Percentiles rank a stretch among this genome's conserved stretches.
These are phyloP conservation scores for Pseudocercospora fijiensis DNA, from an alignment of 2,329 filamentous ascomycete genomes.

Conservation along the genomic window DNA sequence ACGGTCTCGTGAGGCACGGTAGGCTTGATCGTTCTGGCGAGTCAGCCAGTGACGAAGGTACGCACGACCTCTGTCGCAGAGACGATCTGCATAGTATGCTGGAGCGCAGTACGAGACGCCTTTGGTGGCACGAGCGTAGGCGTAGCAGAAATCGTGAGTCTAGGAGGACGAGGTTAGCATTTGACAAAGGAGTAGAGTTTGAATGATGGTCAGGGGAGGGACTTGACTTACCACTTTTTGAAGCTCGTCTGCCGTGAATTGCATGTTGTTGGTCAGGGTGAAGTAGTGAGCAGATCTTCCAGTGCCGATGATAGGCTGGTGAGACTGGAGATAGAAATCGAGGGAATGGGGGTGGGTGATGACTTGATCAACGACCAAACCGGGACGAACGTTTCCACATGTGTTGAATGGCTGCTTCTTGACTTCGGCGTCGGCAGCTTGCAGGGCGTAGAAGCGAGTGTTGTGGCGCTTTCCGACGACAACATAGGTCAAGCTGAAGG, in stretches of 20 bases:
- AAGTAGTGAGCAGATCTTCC: constrained; percentile 39
- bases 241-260: background rate
- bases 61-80: constrained; percentile 40
- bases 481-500: constrained; percentile 19
- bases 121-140: constrained; percentile 36
- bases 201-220: too few relatives aligned
- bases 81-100: constrained; percentile 43
- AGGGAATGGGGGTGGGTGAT: constrained; percentile 32
- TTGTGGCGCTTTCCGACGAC: constrained; percentile 45
- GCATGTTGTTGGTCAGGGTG: constrained; percentile 31
- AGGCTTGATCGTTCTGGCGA: background rate
- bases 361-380: constrained; percentile 35
- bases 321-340: constrained; percentile 42
- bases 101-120: constrained; percentile 41
- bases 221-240: background rate
- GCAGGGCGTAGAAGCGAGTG: constrained; percentile 42
- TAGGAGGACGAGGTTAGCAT: constrained; percentile 10
- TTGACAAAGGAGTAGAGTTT: too few relatives aligned
- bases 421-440: background rate
- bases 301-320: constrained; percentile 36
- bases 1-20: background rate
- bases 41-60: constrained; percentile 27
- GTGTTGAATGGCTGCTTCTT: constrained; percentile 14
- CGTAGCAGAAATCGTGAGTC: constrained; percentile 38
- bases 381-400: constrained; percentile 19